Percentiles rank a stretch among this genome's conserved stretches.
phyloP scores from a whole-genome alignment of 768 basidiomycete genomes.

The Naganishia kalamii region DNA sequence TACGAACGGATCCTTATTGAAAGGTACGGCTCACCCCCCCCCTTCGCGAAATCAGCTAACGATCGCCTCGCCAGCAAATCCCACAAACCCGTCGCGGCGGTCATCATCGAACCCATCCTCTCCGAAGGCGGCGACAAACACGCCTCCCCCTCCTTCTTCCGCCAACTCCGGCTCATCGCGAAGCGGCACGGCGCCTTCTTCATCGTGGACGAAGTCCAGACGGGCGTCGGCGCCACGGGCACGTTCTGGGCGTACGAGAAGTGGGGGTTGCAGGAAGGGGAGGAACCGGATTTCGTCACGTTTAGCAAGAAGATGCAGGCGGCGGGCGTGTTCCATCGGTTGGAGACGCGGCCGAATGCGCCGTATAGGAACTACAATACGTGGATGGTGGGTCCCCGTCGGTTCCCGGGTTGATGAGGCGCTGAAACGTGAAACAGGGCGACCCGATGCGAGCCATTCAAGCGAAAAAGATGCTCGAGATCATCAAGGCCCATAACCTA shows the following conservation, averaged over 20 bases:
- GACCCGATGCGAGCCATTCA: constrained; percentile 48
- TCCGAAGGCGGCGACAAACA: constrained; percentile 50
- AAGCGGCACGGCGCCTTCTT: constrained; percentile 48
- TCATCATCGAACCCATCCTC: constrained; percentile 50
- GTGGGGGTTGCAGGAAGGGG: constrained; percentile 42
- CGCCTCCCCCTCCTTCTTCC: constrained; percentile 48
- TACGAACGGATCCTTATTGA: constrained; percentile 34
- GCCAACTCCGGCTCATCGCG: constrained; percentile 43
- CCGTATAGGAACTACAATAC: constrained; percentile 47
- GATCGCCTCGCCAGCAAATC: constrained; percentile 33
- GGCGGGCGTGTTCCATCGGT: constrained; percentile 48
- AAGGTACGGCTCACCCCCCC: not conserved
- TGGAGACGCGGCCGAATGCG: constrained; percentile 42
- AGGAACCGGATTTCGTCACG: constrained; percentile 49
- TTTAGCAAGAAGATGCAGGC: constrained; percentile 51
- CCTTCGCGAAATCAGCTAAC: not conserved
- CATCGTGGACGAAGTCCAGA: constrained; percentile 50
- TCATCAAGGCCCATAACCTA: constrained; percentile 46
- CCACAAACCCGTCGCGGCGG: constrained; percentile 47
- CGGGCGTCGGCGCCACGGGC: constrained; percentile 50
- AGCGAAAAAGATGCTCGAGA: constrained; percentile 45
- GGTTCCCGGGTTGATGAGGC: not conserved
- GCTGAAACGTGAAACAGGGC: constrained; percentile 29
- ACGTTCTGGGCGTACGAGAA: constrained; percentile 51
- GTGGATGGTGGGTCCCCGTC: constrained; percentile 34